phyloP scores from a whole-genome alignment of 371 early-diverging fungal species.

The Zychaea mexicana region DNA sequence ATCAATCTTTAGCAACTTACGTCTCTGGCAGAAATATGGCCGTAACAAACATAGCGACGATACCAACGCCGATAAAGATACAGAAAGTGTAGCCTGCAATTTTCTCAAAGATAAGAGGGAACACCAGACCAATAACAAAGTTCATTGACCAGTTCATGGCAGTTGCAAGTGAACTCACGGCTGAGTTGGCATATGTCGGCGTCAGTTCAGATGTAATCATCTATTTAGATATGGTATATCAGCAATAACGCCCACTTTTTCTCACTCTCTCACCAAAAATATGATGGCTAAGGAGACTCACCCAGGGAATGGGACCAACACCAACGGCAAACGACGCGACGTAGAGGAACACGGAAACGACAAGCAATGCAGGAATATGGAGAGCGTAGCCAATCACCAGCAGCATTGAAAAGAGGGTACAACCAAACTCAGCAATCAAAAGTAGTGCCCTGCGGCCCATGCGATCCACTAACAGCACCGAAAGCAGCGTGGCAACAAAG shows the following conservation, averaged over 20 bases:
- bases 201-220: constrained; percentile 64
- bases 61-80: constrained; percentile 44
- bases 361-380: constrained; percentile 27
- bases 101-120: constrained; percentile 43
- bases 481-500: constrained; percentile 54
- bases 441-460: constrained; percentile 74
- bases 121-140: constrained; percentile 29
- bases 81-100: constrained; percentile 62
- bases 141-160: constrained; percentile 48
- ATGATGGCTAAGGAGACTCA: background rate
- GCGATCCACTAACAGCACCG: constrained; percentile 68
- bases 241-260: too few species aligned
- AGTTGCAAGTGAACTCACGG: constrained; percentile 44
- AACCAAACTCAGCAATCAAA: constrained; percentile 58
- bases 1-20: too few species aligned
- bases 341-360: constrained; percentile 47
- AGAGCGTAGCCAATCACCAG: constrained; percentile 48
- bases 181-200: constrained; percentile 56
- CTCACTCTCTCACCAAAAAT: too few species aligned
- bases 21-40: constrained; percentile 65
- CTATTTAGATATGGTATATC: background rate
- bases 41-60: constrained; percentile 20
- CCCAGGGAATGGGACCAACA: constrained; percentile 35
- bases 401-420: constrained; percentile 52
- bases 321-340: constrained; percentile 66